These are phyloP conservation scores for Termitomyces eurrhizus DNA, from an alignment of 768 basidiomycete species.

Conservation along the genomic window DNA sequence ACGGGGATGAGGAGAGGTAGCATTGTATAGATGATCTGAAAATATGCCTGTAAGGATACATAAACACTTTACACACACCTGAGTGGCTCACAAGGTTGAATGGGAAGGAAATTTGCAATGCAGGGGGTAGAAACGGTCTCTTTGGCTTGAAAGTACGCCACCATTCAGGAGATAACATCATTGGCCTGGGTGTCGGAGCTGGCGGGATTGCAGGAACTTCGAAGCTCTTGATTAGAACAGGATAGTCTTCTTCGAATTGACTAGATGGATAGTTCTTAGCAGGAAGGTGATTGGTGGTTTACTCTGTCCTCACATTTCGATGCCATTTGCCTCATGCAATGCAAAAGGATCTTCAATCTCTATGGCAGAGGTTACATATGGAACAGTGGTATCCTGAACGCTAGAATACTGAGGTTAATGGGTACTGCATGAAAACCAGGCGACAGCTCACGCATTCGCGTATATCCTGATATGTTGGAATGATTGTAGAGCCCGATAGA, in stretches of 20 bases:
- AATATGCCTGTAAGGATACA: conserved; percentile 1
- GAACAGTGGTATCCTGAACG: conserved; percentile 75
- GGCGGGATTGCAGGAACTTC: conserved; percentile 40
- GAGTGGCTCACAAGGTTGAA: conserved; percentile 57
- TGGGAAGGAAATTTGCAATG: conserved; percentile 58
- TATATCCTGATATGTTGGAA: conserved; percentile 75
- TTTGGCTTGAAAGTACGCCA: conserved; percentile 35
- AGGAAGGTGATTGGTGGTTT: neutral
- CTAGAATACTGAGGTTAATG: conserved; percentile 25
- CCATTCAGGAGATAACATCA: conserved; percentile 40
- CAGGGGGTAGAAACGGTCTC: conserved; percentile 52
- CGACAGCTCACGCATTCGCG: conserved; percentile 64
- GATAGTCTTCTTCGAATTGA: conserved; percentile 52
- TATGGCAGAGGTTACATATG: conserved; percentile 76
- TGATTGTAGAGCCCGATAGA: conserved; percentile 63
- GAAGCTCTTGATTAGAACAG: conserved; percentile 53
- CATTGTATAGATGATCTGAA: conserved; percentile 47
- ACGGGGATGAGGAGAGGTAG: conserved; percentile 67
- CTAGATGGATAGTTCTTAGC: conserved; percentile 29
- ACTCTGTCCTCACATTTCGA: conserved; percentile 50
- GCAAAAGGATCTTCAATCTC: conserved; percentile 65
- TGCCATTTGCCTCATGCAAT: conserved; percentile 48
- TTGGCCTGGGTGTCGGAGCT: conserved; percentile 33
- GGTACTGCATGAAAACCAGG: neutral
- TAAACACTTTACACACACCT: neutral